Evolutionary conservation across 768 basidiomycete species (phyloP).

Genomic region (Lactifluus volemus): DNA sequence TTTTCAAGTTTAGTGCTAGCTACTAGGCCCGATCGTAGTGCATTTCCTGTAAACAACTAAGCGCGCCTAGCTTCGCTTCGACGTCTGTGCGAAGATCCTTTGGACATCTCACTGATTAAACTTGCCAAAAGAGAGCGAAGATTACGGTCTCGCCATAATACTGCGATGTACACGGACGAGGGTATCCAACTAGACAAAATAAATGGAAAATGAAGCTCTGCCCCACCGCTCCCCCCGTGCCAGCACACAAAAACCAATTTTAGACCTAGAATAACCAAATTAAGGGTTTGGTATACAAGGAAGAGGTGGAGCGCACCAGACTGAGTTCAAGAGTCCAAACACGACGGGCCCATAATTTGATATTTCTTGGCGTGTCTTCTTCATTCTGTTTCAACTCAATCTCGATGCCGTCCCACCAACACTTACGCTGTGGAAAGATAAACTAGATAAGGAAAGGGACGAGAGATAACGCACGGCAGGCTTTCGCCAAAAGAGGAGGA

Average conservation of each 20-base stretch:
- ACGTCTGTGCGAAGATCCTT: constrained; percentile 6
- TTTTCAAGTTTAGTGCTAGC: neutral
- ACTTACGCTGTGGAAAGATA: constrained; percentile 66
- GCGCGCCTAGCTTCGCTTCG: constrained; percentile 6
- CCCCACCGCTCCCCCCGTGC: too few relatives aligned
- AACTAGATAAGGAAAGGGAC: neutral
- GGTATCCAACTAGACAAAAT: constrained; percentile 1
- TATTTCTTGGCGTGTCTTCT: constrained; percentile 40
- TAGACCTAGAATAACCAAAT: constrained; percentile 12
- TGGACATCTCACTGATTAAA: constrained; percentile 3
- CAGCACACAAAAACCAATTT: neutral
- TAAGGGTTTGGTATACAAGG: constrained; percentile 11
- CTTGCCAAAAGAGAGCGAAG: constrained; percentile 1
- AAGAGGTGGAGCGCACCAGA: constrained; percentile 43
- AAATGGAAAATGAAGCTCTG: neutral
- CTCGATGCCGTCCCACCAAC: constrained; percentile 99
- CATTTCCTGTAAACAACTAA: too few relatives aligned
- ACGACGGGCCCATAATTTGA: constrained; percentile 94
- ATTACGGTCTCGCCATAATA: constrained; percentile 1
- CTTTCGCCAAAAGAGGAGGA: constrained; percentile 97
- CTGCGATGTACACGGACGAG: constrained; percentile 11
- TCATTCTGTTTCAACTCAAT: constrained; percentile 64
- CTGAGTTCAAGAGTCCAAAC: constrained; percentile 99
- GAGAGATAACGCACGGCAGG: constrained; percentile 71
- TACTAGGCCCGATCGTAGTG: neutral